Base-by-base conservation (phyloP, 2,329 filamentous ascomycete genomes). In the Penicillium aurantiogriseum region DNA sequence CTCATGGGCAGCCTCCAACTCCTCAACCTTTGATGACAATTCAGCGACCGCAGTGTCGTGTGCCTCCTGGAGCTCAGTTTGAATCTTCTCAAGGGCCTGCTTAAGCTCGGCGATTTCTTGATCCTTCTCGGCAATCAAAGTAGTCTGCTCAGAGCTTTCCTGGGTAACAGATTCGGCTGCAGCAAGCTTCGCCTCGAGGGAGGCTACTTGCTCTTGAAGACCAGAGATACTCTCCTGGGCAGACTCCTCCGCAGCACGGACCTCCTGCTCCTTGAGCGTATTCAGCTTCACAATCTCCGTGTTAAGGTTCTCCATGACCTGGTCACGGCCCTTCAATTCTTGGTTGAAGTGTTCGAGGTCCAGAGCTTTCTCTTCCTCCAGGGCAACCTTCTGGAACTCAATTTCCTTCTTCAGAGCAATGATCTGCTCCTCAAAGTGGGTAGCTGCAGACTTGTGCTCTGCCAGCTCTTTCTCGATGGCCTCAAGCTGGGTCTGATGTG, bases 291-390 rank as follows among this genome's bases (percentile, higher is more conserved):
- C 64, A 50, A 74, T 70, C 56, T 79, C 76, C 21, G 66, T 66
- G 47, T 77, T 71, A 23, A 77, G 68, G 35, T 70, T 74, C 25
- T 76, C 71, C 35, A 75, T 71, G 4, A 76, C 74, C 25, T 71
- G 71, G 21, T 74, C 70, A 2, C 67, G 69, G 42, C 68, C 72
- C 59, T 74, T 70, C 45, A 73, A 63, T 60, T 77, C 71, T 43
- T 68, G 61, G 51, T 71, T 59, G 27, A 74, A 60, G 51, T 60
- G 64, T 46, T 76, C 67, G 25, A 69, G 56, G 29, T 67, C 68
- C 19, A 63, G 43, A 5, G 69, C 69, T 45, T 76, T 74, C 35
- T 75, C 69, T 39, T 69, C 68, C 31, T 71, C 70, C 10, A 71
- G 51, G 11, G 64, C 60, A 36, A 63, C 47, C 47, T 67, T 71